Conservation (phyloP, 2,329 filamentous ascomycete species). For the Blastomyces parvus region DNA sequence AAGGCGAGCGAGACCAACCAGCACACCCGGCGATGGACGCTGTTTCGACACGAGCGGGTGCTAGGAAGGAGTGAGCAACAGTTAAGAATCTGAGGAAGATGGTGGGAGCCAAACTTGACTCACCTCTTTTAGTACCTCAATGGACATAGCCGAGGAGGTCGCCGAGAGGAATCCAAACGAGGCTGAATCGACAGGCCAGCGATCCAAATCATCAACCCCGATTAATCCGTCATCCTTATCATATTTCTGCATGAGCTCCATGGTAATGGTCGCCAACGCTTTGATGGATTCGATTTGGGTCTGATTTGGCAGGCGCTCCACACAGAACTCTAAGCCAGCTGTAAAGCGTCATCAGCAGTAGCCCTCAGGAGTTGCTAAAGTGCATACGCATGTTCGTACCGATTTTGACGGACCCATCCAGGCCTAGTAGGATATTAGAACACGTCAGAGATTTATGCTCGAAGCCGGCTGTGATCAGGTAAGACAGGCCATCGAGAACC, state of each 20-base stretch:
- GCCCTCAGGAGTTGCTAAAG: no score
- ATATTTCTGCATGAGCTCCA: slow-evolving; percentile 30
- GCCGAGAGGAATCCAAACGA: slow-evolving; percentile 27
- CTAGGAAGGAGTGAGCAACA: background rate
- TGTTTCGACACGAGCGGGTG: background rate
- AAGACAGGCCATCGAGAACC: slow-evolving; percentile 19
- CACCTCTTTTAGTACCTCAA: slow-evolving; percentile 13
- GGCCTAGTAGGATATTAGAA: slow-evolving; percentile 22
- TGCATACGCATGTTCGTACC: background rate
- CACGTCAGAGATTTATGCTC: slow-evolving; percentile 21
- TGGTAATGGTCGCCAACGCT: slow-evolving; percentile 22
- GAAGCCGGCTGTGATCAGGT: slow-evolving; percentile 16
- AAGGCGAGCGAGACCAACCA: background rate
- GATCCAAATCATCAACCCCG: slow-evolving; percentile 25
- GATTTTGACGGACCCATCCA: slow-evolving; percentile 17
- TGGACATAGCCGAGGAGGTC: slow-evolving; percentile 21
- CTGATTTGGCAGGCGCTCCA: no score
- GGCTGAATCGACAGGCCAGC: slow-evolving; percentile 23
- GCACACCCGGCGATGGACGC: background rate
- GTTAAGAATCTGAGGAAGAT: background rate
- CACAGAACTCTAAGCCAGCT: slow-evolving; percentile 4
- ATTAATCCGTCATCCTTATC: slow-evolving; percentile 26
- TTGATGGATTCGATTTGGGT: slow-evolving; percentile 3
- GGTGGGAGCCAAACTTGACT: slow-evolving; percentile 6
- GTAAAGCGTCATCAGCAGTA: no score